phyloP scores from a whole-genome alignment of 2,329 filamentous ascomycete genomes.

The Lecanicillium sp. region DNA sequence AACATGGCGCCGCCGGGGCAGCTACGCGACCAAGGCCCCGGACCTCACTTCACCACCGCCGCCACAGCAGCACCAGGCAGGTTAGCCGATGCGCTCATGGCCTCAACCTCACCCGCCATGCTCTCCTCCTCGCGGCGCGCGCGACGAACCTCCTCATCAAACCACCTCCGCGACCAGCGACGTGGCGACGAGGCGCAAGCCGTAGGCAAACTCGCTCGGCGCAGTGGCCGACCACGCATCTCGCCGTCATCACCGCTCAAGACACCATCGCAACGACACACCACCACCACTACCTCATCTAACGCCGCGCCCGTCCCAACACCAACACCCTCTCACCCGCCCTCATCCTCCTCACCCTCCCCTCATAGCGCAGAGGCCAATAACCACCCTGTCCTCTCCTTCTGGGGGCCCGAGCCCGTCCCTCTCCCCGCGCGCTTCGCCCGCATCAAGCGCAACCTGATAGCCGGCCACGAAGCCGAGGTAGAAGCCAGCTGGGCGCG shows the following conservation, averaged over 20 bases:
- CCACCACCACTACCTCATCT: conserved; percentile 3
- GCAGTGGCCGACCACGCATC: not conserved
- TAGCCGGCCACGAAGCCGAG: conserved; percentile 45
- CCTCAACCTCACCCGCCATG: no score
- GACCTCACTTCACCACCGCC: not conserved
- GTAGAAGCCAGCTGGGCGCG: conserved; percentile 48
- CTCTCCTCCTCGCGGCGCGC: not conserved
- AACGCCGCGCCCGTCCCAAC: no score
- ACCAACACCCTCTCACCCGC: conserved; percentile 10
- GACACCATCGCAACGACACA: conserved; percentile 9
- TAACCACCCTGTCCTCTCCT: conserved; percentile 38
- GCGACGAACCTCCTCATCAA: not conserved
- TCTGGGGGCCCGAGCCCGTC: conserved; percentile 49
- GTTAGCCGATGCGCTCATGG: no score
- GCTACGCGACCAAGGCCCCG: no score
- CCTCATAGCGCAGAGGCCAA: not conserved
- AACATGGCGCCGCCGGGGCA: no score
- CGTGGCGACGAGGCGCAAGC: not conserved
- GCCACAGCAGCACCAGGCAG: no score
- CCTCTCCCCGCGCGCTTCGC: conserved; percentile 52
- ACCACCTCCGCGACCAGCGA: not conserved
- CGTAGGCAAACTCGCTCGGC: not conserved
- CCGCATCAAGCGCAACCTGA: conserved; percentile 46
- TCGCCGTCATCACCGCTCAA: not conserved
- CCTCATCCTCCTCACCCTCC: conserved; percentile 2